These are phyloP conservation scores for Chenopodium formosanum DNA, from an alignment of 148 eudicot genomes.

Conservation along the genomic window DNA sequence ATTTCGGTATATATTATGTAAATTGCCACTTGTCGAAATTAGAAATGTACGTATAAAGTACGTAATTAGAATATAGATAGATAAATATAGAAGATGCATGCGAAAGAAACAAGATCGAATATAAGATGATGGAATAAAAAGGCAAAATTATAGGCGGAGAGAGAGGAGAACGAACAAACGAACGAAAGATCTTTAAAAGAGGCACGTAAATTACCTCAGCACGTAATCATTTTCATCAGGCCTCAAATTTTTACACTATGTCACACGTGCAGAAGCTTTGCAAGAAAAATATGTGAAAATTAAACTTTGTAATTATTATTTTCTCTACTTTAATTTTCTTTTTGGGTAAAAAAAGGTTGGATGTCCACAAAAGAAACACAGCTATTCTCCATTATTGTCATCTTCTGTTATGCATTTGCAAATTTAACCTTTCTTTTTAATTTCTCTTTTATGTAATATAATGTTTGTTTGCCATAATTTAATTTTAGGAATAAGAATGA, in stretches of 20 bases:
- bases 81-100: neutral
- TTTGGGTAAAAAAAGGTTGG: neutral
- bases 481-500: neutral
- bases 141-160: constrained; percentile 14
- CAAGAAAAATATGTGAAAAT: neutral
- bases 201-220: constrained; percentile 23
- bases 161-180: neutral
- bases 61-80: too few species aligned
- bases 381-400: constrained; percentile 17
- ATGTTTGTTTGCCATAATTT: neutral
- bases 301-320: neutral
- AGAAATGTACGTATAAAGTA: neutral
- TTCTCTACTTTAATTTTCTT: neutral
- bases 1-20: neutral
- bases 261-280: constrained; percentile 12
- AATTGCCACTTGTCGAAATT: neutral
- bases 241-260: neutral
- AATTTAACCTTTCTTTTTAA: neutral
- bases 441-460: neutral
- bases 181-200: neutral
- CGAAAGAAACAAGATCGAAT: neutral
- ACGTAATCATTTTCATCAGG: constrained; percentile 14
- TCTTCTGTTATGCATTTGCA: constrained; percentile 16
- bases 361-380: neutral
- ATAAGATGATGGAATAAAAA: neutral